Percentiles rank a stretch among this genome's conserved stretches.
These are phyloP conservation scores for Leccinum boreale DNA, from an alignment of 768 basidiomycete genomes.

Conservation along the genomic window DNA sequence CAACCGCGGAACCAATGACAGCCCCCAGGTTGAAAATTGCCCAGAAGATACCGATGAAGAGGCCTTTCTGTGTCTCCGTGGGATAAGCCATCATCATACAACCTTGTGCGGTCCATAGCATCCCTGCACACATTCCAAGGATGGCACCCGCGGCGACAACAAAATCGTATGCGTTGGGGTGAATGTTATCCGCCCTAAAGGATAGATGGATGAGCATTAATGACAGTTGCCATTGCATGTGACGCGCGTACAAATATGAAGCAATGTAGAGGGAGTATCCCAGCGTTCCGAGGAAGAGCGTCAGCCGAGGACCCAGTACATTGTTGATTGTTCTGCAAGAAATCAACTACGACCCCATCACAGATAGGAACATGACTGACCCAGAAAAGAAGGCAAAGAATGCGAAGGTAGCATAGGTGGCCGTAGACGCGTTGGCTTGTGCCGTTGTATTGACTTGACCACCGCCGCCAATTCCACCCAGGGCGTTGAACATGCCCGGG, in stretches of 20 bases:
- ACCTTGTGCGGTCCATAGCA: conserved; percentile 86
- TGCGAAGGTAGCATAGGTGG: conserved; percentile 65
- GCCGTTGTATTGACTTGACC: conserved; percentile 67
- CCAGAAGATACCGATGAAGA: conserved; percentile 81
- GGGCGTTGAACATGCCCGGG: conserved; percentile 72
- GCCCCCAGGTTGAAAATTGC: conserved; percentile 79
- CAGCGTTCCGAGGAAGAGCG: conserved; percentile 67
- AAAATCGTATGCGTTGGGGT: conserved; percentile 56
- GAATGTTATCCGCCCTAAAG: conserved; percentile 65
- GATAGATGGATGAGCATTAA: neutral
- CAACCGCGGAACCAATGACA: conserved; percentile 74
- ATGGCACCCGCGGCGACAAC: conserved; percentile 69
- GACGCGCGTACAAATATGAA: conserved; percentile 58
- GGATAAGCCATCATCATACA: conserved; percentile 82
- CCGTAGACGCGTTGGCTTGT: conserved; percentile 65
- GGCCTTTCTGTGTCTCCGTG: conserved; percentile 74
- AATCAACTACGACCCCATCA: neutral
- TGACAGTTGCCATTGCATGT: neutral
- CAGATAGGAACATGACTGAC: conserved; percentile 34
- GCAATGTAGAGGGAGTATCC: conserved; percentile 79
- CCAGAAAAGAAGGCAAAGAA: conserved; percentile 66
- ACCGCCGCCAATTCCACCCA: conserved; percentile 77
- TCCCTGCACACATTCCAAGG: conserved; percentile 66
- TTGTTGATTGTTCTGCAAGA: conserved; percentile 69
- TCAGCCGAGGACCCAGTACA: conserved; percentile 69